A percentile compares a stretch with the other conserved stretches of the same genome.
These are phyloP conservation scores for Paspalum notatum DNA, from an alignment of 176 grass and related monocot genomes.

Conservation along the genomic window DNA sequence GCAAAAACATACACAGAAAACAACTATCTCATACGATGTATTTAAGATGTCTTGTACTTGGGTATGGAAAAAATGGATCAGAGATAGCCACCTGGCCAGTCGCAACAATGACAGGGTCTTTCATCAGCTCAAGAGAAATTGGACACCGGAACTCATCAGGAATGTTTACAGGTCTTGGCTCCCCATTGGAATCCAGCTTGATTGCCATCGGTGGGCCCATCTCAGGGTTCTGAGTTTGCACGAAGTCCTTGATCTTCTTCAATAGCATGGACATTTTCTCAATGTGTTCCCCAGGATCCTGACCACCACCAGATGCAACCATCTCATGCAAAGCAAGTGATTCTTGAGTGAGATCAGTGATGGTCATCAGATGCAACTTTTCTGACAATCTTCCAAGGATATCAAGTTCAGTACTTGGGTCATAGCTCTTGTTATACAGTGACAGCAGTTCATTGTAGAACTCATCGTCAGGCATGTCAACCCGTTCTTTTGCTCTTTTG, in stretches of 20 bases:
- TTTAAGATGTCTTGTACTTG: constrained; percentile 5
- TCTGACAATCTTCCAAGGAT: constrained; percentile 64
- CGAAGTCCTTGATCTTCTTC: constrained; percentile 96
- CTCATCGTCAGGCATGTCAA: constrained; percentile 60
- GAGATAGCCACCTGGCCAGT: constrained; percentile 55
- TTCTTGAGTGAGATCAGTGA: constrained; percentile 92
- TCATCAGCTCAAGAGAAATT: constrained; percentile 94
- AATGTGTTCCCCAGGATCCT: constrained; percentile 81
- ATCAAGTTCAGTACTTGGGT: constrained; percentile 52
- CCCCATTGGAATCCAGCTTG: constrained; percentile 36
- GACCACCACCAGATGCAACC: constrained; percentile 68
- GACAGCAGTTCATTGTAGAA: constrained; percentile 66
- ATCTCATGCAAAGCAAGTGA: constrained; percentile 95
- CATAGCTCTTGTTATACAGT: constrained; percentile 63
- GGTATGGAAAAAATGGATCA: constrained; percentile 8
- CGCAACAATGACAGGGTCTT: constrained; percentile 90
- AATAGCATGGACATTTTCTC: constrained; percentile 96
- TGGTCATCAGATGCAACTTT: constrained; percentile 72
- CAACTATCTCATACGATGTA: constrained; percentile 20
- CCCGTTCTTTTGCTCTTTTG: constrained; percentile 80
- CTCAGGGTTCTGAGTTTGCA: constrained; percentile 87
- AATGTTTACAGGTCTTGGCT: constrained; percentile 45
- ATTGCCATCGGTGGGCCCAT: constrained; percentile 60
- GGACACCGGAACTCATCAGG: constrained; percentile 95
- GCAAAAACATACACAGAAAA: constrained; percentile 35